Evolutionary conservation across 768 basidiomycete species (phyloP), one percentile per base, ranked within the genome.

Genomic region (Baorangia bicolor): DNA sequence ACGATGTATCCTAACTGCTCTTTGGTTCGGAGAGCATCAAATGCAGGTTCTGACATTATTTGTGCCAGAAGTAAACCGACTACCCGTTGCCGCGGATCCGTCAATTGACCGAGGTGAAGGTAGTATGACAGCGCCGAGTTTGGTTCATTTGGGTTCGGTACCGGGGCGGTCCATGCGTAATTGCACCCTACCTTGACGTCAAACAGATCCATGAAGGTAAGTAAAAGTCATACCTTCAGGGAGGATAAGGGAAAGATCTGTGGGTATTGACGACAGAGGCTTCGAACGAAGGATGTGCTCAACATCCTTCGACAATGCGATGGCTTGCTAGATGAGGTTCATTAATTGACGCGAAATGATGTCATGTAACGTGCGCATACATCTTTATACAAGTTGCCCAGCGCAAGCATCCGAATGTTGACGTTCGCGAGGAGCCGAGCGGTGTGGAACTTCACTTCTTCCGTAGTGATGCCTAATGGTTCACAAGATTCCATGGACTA

Each of bases 1-100:
- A 97, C 95, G 40, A 97, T 80, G 69, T 99, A 99, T 6, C 97
- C 97, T 1, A 99, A 80, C 71, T 99, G 97, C 67, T 98, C 93
- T 68, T 92, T 87, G 4, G 95, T 98, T 28, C 97, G 87, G 30
- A 99, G 81, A 23, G 86, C 76, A 67, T 96, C 87, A 74, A 98
- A 99, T 11, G 90, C 83, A 1, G 95, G 96, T 64, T 99, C 97
- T n/a, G 81, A 77, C 35, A 95, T 78, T 53, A 98, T 89, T 62
- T 95, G 92, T 0, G 80, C 80, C 23, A 98, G 83, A 14, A 99
- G 79, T 2, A 84, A 74, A 23, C 87, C 79, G 2, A 79, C 78
- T 25, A 90, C 86, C 4, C 94, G 86, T 12, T 83, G 74, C 20
- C 70, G 78, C 43, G 83, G 79, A 66, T 94, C 84, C 8, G 76